Conservation (phyloP, 148 eudicot genomes). For the Dysphania ambrosioides region DNA sequence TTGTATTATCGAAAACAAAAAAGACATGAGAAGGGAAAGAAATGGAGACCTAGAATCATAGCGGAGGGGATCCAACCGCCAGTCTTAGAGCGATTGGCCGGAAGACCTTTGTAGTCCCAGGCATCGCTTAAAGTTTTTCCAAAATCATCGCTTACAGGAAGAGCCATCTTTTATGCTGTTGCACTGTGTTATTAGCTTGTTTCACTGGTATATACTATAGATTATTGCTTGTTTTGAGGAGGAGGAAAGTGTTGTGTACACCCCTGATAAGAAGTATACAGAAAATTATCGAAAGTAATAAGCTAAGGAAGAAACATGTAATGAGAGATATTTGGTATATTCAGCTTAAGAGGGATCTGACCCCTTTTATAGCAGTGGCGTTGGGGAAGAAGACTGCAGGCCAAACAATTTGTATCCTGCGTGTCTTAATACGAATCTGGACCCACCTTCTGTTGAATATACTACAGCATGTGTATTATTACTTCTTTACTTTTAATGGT, state of each 20-base stretch:
- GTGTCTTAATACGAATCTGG: slow-evolving; percentile 20
- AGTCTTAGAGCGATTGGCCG: slow-evolving; percentile 51
- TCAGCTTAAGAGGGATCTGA: neutral
- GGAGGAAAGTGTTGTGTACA: neutral
- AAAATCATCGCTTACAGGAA: slow-evolving; percentile 21
- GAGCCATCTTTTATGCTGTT: slow-evolving; percentile 23
- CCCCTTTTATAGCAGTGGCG: slow-evolving; percentile 27
- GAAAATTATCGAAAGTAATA: neutral
- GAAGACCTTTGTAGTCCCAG: slow-evolving; percentile 82
- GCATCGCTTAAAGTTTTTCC: slow-evolving; percentile 60
- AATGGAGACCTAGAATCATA: slow-evolving; percentile 65
- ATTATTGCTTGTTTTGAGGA: neutral
- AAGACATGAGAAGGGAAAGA: neutral
- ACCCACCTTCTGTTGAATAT: slow-evolving; percentile 24
- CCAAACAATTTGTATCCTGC: slow-evolving; percentile 1
- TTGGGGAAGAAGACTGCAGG: neutral
- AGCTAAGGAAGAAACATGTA: neutral
- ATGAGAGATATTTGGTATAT: neutral
- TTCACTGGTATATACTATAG: no score
- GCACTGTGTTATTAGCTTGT: neutral
- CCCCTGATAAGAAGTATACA: neutral
- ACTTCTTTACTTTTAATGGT: neutral
- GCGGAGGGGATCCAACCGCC: slow-evolving; percentile 89
- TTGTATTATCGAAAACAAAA: no score
- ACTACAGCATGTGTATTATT: neutral